Evolutionary conservation across 108 stramenopile genomes (phyloP), one percentile per base, ranked within the genome.

Genomic region (Nannochloropsis gaditana): DNA sequence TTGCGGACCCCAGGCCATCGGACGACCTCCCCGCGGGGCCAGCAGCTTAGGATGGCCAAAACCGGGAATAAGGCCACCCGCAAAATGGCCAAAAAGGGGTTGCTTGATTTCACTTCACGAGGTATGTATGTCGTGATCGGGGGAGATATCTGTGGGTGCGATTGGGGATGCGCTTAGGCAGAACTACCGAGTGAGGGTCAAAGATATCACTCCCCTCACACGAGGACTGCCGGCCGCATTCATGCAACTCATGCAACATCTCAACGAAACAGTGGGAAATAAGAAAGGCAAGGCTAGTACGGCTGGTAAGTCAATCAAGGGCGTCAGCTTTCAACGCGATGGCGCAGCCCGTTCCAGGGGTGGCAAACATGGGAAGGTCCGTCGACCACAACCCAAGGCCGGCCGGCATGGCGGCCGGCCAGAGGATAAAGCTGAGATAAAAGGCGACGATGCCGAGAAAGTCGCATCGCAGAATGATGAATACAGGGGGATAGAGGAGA

Each of bases 11-110:
- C 31, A 31, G 31, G 31, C 31, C 31, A 31, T 31, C 31, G 31
- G 31, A 31, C 31, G 31, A 31, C 31, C 31, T 31, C 31, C 31
- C 31, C 31, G 31, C 31, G 31, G 31, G 31, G 31, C 31, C 31
- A 31, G 31, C 31, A 31, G 31, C 31, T 31, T 31, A 31, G 59
- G n/a, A 73, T 73, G 59, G 59, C 59, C 4, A 73, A 73, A 2
- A 73, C 59, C 59, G 59, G 59, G 19, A 73, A 73, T 73, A 73
- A 73, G 59, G 59, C 59, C 59, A 73, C 59, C 19, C 59, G 59
- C 5, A 73, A 73, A n/a, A 15, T 73, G 59, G 59, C 59, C 59
- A 73, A 73, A n/a, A 73, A 73, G 59, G 59, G 59, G 15, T n/a
- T 73, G 59, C 59, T 73, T 6, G 59, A 73, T n/a, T 73, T 73